Conservation (phyloP, 2,329 filamentous ascomycete genomes). For the Alternaria burnsii region DNA sequence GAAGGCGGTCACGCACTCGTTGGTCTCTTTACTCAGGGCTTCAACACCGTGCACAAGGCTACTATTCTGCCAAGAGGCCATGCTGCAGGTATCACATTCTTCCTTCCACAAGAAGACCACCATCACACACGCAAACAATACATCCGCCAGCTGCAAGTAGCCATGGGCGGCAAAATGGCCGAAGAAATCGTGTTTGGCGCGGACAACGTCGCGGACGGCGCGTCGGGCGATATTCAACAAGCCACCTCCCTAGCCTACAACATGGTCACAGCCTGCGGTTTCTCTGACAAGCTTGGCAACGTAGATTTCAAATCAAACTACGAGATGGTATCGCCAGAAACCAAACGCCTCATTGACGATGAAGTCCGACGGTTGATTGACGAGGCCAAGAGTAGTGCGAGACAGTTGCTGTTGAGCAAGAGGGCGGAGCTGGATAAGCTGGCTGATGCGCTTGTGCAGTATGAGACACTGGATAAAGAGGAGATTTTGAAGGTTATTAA, state of each 20-base stretch:
- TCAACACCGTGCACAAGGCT: constrained; percentile 90
- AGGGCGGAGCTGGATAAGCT: constrained; percentile 87
- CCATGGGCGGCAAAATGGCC: constrained; percentile 85
- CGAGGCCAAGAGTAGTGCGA: constrained; percentile 79
- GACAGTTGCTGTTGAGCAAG: constrained; percentile 73
- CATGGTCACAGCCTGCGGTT: constrained; percentile 89
- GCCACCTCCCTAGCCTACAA: constrained; percentile 84
- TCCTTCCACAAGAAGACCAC: constrained; percentile 90
- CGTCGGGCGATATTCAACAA: constrained; percentile 79
- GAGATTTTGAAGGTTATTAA: constrained; percentile 91
- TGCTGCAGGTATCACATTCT: constrained; percentile 85
- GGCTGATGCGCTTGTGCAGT: constrained; percentile 88
- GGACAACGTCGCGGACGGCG: constrained; percentile 91
- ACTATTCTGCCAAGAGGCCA: constrained; percentile 93
- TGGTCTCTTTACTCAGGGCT: constrained; percentile 79
- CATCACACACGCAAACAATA: constrained; percentile 82
- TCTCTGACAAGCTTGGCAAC: constrained; percentile 87
- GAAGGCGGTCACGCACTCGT: constrained; percentile 96
- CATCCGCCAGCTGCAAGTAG: constrained; percentile 78
- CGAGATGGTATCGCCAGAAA: constrained; percentile 81
- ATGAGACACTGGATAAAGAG: constrained; percentile 87
- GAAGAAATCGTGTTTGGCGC: constrained; percentile 91
- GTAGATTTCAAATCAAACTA: constrained; percentile 88
- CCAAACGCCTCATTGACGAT: constrained; percentile 83
- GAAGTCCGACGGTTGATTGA: constrained; percentile 88